Conservation (phyloP, 768 basidiomycete species). For the Leccinum variicolor region DNA sequence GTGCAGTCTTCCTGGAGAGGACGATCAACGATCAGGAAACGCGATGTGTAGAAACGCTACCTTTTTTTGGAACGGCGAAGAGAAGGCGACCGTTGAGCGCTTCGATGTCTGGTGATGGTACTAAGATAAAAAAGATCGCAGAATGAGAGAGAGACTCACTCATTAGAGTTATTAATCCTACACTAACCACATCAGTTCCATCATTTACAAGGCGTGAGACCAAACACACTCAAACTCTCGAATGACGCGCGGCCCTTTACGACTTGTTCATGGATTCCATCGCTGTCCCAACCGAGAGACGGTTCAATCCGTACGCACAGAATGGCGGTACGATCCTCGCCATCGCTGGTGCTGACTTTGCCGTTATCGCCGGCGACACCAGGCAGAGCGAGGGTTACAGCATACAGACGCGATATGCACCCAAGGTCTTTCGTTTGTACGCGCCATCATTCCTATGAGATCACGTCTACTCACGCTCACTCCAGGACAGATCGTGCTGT, state of each 20-base stretch:
- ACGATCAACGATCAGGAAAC: background rate
- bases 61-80: constrained; percentile 98
- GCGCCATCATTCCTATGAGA: constrained; percentile 24
- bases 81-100: constrained; percentile 80
- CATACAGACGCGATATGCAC: constrained; percentile 96
- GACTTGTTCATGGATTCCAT: background rate
- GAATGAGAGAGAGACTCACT: constrained; percentile 10
- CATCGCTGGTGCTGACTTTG: constrained; percentile 91
- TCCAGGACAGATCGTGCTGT: constrained; percentile 87
- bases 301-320: constrained; percentile 86
- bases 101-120: constrained; percentile 53
- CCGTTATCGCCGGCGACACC: constrained; percentile 95
- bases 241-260: background rate
- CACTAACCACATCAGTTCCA: no score
- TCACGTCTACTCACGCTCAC: background rate
- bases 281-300: constrained; percentile 47
- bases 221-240: background rate
- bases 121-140: background rate
- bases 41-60: constrained; percentile 34
- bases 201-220: background rate
- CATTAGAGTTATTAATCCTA: constrained; percentile 18
- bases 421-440: constrained; percentile 92
- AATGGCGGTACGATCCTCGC: constrained; percentile 97
- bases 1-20: constrained; percentile 67
- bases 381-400: constrained; percentile 95